Evolutionary conservation across 2,329 filamentous ascomycete genomes (phyloP).

Genomic region (Xylariaceae sp.): DNA sequence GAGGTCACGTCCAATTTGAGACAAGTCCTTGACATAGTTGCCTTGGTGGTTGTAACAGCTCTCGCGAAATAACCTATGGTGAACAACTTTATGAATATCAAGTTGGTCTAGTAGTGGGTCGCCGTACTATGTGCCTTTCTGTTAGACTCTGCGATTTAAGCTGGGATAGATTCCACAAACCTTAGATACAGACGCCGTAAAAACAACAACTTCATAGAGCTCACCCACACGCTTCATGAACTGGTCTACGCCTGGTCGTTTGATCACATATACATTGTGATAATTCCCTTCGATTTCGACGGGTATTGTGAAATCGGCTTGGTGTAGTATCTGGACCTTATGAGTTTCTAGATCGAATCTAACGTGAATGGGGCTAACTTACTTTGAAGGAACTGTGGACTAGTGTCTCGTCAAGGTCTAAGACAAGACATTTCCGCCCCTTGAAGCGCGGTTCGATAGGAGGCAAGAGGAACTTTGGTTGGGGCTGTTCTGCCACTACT

Average conservation of each 20-base stretch:
- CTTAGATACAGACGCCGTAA: conserved; percentile 98
- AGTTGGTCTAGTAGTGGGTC: conserved; percentile 95
- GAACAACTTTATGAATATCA: conserved; percentile 95
- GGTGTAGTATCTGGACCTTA: conserved; percentile 80
- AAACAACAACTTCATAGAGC: conserved; percentile 97
- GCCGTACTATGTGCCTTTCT: conserved; percentile 70
- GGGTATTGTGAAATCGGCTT: conserved; percentile 98
- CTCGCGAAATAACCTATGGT: conserved; percentile 94
- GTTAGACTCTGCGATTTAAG: conserved; percentile 29
- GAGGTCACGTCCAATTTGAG: conserved; percentile 92
- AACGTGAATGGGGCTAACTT: conserved; percentile 33
- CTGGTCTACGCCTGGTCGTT: conserved; percentile 95
- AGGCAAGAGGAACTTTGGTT: conserved; percentile 78
- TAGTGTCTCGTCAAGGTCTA: conserved; percentile 94
- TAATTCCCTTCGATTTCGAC: conserved; percentile 99
- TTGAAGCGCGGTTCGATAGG: conserved; percentile 78
- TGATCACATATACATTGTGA: conserved; percentile 99
- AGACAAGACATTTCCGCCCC: conserved; percentile 90
- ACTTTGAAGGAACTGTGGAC: conserved; percentile 99
- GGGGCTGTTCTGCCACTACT: conserved; percentile 52
- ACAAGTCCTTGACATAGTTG: conserved; percentile 99
- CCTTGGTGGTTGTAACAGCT: conserved; percentile 99
- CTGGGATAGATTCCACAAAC: conserved; percentile 54
- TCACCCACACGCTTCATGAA: conserved; percentile 99
- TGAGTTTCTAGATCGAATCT: conserved; percentile 1